Percentiles rank a stretch among this genome's conserved stretches.
These are phyloP conservation scores for Lonicera japonica DNA, from an alignment of 129 eudicot genomes.

Conservation along the genomic window DNA sequence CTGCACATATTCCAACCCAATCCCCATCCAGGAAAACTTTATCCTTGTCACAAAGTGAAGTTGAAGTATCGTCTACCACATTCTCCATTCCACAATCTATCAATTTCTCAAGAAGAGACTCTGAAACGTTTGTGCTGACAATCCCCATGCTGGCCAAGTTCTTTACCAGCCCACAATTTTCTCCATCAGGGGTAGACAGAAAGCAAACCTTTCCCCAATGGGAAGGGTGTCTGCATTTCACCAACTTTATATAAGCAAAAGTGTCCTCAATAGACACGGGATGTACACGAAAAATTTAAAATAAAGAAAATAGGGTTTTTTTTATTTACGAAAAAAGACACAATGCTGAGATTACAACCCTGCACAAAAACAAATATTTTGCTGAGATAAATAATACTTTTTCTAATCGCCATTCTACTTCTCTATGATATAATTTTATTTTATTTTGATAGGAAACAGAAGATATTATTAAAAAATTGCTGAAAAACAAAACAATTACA, in stretches of 20 bases:
- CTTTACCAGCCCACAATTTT: slow-evolving; percentile 87
- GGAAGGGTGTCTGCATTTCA: slow-evolving; percentile 83
- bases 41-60: slow-evolving; percentile 38
- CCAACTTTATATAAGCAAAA: slow-evolving; percentile 8
- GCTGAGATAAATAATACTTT: too few species aligned
- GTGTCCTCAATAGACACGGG: too few species aligned
- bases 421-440: too few species aligned
- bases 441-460: too few species aligned
- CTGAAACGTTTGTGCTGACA: slow-evolving; percentile 48
- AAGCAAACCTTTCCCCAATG: slow-evolving; percentile 91
- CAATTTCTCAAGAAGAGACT: slow-evolving; percentile 34
- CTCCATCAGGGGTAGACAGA: slow-evolving; percentile 93
- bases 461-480: too few species aligned
- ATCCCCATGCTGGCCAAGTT: slow-evolving; percentile 78
- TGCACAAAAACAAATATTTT: too few species aligned
- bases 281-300: too few species aligned
- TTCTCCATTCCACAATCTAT: slow-evolving; percentile 60
- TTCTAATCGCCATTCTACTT: too few species aligned
- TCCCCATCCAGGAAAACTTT: slow-evolving; percentile 79
- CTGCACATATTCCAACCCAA: slow-evolving; percentile 71
- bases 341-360: too few species aligned
- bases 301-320: too few species aligned
- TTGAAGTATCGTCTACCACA: slow-evolving; percentile 43
- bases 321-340: too few species aligned
- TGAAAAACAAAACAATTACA: too few species aligned